A percentile compares a stretch with the other conserved stretches of the same genome.
phyloP scores from a whole-genome alignment of 805 yeast genomes.

The Citeromyces nyonsensis region DNA sequence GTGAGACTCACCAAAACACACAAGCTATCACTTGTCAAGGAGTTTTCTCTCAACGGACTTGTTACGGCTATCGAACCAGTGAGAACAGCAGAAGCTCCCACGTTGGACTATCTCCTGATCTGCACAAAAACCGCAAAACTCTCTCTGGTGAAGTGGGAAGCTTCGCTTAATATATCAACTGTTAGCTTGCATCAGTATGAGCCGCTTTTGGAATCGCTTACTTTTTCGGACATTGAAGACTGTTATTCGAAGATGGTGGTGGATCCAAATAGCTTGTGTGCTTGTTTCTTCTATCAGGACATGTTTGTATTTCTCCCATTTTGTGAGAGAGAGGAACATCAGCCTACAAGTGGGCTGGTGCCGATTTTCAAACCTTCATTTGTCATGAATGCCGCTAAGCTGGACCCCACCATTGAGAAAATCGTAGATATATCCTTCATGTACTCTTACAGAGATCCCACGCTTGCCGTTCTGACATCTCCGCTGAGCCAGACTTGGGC shows the following conservation, averaged over 20 bases:
- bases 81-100: slow-evolving; percentile 26
- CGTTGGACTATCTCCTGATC: slow-evolving; percentile 44
- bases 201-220: slow-evolving; percentile 34
- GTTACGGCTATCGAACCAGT: slow-evolving; percentile 41
- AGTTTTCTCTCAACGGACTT: slow-evolving; percentile 57
- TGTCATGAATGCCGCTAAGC: slow-evolving; percentile 35
- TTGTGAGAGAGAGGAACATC: slow-evolving; percentile 24
- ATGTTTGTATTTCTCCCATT: slow-evolving; percentile 56
- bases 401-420: slow-evolving; percentile 41
- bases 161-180: slow-evolving; percentile 40
- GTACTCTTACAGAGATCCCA: slow-evolving; percentile 67
- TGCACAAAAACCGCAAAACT: slow-evolving; percentile 66
- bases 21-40: slow-evolving; percentile 32
- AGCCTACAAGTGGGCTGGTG: slow-evolving; percentile 10
- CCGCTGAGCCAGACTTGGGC: slow-evolving; percentile 48
- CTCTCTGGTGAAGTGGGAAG: slow-evolving; percentile 63
- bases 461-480: slow-evolving; percentile 42
- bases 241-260: slow-evolving; percentile 28
- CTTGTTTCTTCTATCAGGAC: slow-evolving; percentile 49
- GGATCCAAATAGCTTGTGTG: slow-evolving; percentile 47
- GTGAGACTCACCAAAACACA: slow-evolving; percentile 3
- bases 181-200: slow-evolving; percentile 82
- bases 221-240: slow-evolving; percentile 21
- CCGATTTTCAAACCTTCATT: slow-evolving; percentile 35
- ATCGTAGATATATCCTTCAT: slow-evolving; percentile 63